Conservation (phyloP, 805 yeast species). For the Hanseniaspora thailandica region DNA sequence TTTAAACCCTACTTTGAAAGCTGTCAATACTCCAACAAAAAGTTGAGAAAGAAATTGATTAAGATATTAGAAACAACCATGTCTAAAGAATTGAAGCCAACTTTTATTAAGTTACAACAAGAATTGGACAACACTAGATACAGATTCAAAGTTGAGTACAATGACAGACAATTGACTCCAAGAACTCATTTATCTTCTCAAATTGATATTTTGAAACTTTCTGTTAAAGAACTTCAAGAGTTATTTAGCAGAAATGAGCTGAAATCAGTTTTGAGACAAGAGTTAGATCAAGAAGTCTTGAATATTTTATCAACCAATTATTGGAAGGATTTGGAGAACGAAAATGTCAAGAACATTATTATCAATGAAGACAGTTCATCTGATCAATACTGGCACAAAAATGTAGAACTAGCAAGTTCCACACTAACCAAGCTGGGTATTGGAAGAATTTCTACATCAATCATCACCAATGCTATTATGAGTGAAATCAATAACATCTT, state of each 20-base stretch:
- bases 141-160: slow-evolving; percentile 89
- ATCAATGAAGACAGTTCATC: slow-evolving; percentile 29
- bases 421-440: slow-evolving; percentile 84
- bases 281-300: slow-evolving; percentile 77
- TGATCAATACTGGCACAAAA: slow-evolving; percentile 61
- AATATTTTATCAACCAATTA: slow-evolving; percentile 81
- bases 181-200: slow-evolving; percentile 88
- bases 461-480: slow-evolving; percentile 68
- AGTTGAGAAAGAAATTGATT: slow-evolving; percentile 69
- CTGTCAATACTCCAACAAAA: slow-evolving; percentile 64
- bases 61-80: slow-evolving; percentile 78
- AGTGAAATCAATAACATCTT: slow-evolving; percentile 67
- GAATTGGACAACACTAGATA: slow-evolving; percentile 90
- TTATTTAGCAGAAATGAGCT: slow-evolving; percentile 75
- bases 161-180: slow-evolving; percentile 87
- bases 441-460: slow-evolving; percentile 75
- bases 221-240: slow-evolving; percentile 76
- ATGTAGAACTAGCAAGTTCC: slow-evolving; percentile 72
- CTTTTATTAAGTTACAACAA: slow-evolving; percentile 70
- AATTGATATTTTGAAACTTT: slow-evolving; percentile 71
- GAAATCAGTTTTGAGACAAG: slow-evolving; percentile 63
- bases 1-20: slow-evolving; percentile 48
- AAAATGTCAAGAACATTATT: slow-evolving; percentile 8
- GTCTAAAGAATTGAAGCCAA: slow-evolving; percentile 80
- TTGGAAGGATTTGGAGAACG: slow-evolving; percentile 58